Percentiles rank a stretch among this genome's conserved stretches.
phyloP scores from a whole-genome alignment of 2,329 filamentous ascomycete species.

The Rhynchosporium agropyri region DNA sequence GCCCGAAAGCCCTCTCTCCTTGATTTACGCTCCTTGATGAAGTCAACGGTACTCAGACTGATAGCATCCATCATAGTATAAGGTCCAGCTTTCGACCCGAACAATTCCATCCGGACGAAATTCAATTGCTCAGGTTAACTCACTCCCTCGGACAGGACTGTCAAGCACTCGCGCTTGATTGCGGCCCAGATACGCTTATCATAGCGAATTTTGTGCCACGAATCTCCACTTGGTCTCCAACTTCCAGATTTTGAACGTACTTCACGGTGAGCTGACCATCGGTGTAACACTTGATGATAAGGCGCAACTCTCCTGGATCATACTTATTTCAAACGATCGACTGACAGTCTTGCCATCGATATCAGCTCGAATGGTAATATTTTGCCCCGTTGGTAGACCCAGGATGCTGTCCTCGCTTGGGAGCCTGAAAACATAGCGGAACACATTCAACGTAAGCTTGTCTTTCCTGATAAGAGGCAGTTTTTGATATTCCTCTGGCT shows the following conservation, averaged over 20 bases:
- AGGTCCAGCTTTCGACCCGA: constrained; percentile 44
- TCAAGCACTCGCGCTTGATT: constrained; percentile 47
- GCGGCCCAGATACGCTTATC: constrained; percentile 50
- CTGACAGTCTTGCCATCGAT: constrained; percentile 43
- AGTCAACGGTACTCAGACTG: constrained; percentile 46
- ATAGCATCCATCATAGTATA: constrained; percentile 48
- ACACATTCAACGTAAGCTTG: constrained; percentile 27
- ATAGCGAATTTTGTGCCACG: constrained; percentile 61
- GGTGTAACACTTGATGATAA: constrained; percentile 56
- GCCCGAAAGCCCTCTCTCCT: constrained; percentile 33
- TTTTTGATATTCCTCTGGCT: constrained; percentile 31
- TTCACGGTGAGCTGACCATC: constrained; percentile 52
- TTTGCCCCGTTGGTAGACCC: constrained; percentile 48
- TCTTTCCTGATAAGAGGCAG: constrained; percentile 30
- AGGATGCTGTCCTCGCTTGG: constrained; percentile 41
- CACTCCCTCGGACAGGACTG: constrained; percentile 43
- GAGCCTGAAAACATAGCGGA: constrained; percentile 41
- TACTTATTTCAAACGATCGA: constrained; percentile 52
- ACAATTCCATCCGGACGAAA: constrained; percentile 44
- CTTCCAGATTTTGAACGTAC: constrained; percentile 51
- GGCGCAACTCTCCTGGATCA: constrained; percentile 52
- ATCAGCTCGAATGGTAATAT: constrained; percentile 44
- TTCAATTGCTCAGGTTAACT: constrained; percentile 45
- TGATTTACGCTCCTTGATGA: constrained; percentile 47
- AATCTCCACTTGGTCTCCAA: constrained; percentile 55